Evolutionary conservation across 2,329 filamentous ascomycete species (phyloP).

Genomic region (Penicillium sp.): DNA sequence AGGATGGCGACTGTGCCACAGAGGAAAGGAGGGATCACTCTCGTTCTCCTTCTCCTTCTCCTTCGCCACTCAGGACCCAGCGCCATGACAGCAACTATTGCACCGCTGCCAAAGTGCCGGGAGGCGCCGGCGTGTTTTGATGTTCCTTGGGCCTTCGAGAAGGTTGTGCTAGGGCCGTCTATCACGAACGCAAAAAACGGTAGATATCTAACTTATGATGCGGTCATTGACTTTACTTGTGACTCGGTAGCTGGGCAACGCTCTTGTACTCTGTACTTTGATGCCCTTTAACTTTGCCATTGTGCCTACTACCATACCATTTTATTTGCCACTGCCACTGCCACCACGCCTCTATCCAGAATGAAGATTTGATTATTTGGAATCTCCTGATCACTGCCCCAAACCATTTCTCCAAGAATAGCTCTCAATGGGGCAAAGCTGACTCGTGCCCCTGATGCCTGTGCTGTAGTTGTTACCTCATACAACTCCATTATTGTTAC

Average conservation of each 20-base stretch:
- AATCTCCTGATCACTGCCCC: neutral
- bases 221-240: neutral
- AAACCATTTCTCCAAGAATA: constrained; percentile 1
- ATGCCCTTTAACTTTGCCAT: neutral
- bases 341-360: neutral
- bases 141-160: constrained; percentile 32
- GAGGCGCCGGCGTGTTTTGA: constrained; percentile 26
- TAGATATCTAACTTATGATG: neutral
- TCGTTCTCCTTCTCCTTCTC: neutral
- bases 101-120: constrained; percentile 29
- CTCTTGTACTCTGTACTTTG: neutral
- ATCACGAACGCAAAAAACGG: constrained; percentile 9
- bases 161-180: constrained; percentile 17
- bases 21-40: constrained; percentile 17
- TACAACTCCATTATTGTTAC: constrained; percentile 3
- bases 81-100: constrained; percentile 25
- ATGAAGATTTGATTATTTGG: neutral
- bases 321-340: neutral
- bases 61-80: constrained; percentile 20
- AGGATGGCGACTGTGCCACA: neutral
- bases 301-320: neutral
- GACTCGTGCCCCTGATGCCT: neutral
- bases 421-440: neutral
- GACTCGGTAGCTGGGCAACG: neutral
- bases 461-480: neutral